Evolutionary conservation across 2,329 filamentous ascomycete species (phyloP).

Genomic region (Paraphoma chrysanthemicola): DNA sequence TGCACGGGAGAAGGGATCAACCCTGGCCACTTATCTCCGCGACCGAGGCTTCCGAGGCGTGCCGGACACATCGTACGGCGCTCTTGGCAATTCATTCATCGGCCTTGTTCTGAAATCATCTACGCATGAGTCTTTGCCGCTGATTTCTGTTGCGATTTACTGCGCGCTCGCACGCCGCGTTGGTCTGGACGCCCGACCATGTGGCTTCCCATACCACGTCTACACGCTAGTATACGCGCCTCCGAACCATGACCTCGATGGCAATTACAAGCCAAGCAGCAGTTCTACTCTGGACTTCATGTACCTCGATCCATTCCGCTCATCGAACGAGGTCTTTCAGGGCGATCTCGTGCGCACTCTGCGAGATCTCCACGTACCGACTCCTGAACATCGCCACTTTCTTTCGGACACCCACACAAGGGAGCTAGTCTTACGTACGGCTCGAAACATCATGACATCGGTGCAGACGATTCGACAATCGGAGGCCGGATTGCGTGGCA

Average conservation of each 20-base stretch:
- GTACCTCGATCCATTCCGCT: slow-evolving; percentile 84
- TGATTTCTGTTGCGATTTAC: slow-evolving; percentile 88
- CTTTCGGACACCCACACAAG: slow-evolving; percentile 69
- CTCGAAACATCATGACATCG: slow-evolving; percentile 81
- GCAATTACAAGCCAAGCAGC: slow-evolving; percentile 42
- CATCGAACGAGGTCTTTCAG: slow-evolving; percentile 69
- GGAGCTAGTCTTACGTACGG: slow-evolving; percentile 76
- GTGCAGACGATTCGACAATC: slow-evolving; percentile 59
- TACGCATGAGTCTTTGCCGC: slow-evolving; percentile 79
- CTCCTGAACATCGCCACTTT: slow-evolving; percentile 56
- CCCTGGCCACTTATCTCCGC: slow-evolving; percentile 74
- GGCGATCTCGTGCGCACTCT: slow-evolving; percentile 66
- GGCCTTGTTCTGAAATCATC: slow-evolving; percentile 77
- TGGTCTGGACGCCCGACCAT: slow-evolving; percentile 78
- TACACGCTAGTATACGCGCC: slow-evolving; percentile 77
- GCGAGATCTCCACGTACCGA: slow-evolving; percentile 57
- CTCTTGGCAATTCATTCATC: slow-evolving; percentile 86
- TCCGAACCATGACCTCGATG: slow-evolving; percentile 61
- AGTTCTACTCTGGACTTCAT: slow-evolving; percentile 58
- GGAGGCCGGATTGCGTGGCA: slow-evolving; percentile 25
- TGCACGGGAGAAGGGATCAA: slow-evolving; percentile 71
- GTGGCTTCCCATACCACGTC: slow-evolving; percentile 84
- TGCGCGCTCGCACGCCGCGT: slow-evolving; percentile 78
- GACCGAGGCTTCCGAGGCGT: slow-evolving; percentile 73
- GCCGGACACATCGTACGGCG: slow-evolving; percentile 75